Evolutionary conservation across 768 basidiomycete genomes (phyloP).

Genomic region (Kwoniella heveanensis): DNA sequence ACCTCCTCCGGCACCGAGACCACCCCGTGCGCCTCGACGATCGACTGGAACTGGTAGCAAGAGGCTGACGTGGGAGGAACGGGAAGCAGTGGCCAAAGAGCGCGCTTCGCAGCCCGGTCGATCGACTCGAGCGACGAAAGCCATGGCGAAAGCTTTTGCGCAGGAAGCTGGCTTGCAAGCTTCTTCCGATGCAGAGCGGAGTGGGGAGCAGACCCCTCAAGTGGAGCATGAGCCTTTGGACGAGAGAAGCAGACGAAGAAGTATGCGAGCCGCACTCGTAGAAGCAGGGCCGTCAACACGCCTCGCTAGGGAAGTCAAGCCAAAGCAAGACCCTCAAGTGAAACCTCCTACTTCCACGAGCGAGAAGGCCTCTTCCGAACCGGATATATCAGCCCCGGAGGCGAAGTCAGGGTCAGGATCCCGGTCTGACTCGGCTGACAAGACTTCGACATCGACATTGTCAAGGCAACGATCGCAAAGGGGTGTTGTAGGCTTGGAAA

Average conservation of each 20-base stretch:
- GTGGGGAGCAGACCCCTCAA: not conserved
- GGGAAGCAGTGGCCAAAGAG: slow-evolving; percentile 31
- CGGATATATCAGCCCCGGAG: not conserved
- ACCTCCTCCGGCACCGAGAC: slow-evolving; percentile 60
- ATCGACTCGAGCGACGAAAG: slow-evolving; percentile 35
- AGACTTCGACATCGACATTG: not conserved
- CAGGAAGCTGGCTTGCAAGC: slow-evolving; percentile 35
- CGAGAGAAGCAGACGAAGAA: slow-evolving; percentile 17
- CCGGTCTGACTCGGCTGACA: slow-evolving; percentile 3
- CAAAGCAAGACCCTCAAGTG: not conserved
- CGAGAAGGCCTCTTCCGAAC: not conserved
- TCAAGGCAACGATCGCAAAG: slow-evolving; percentile 19
- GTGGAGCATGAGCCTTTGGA: not conserved
- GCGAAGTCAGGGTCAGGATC: slow-evolving; percentile 5
- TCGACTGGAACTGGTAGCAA: slow-evolving; percentile 24
- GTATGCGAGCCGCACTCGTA: slow-evolving; percentile 9
- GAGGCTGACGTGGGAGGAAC: slow-evolving; percentile 29
- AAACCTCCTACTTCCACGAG: not conserved
- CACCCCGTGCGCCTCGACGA: slow-evolving; percentile 20
- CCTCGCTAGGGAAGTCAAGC: not conserved
- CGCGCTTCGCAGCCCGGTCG: slow-evolving; percentile 15
- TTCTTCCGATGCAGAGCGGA: slow-evolving; percentile 16
- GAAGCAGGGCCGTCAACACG: slow-evolving; percentile 8
- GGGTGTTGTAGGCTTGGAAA: slow-evolving; percentile 47
- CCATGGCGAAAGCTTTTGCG: slow-evolving; percentile 33